Evolutionary conservation across 1,139 yeast species (phyloP), one percentile per base, ranked within the genome.

Genomic region (Yamadazyma kanchanaburiensis): DNA sequence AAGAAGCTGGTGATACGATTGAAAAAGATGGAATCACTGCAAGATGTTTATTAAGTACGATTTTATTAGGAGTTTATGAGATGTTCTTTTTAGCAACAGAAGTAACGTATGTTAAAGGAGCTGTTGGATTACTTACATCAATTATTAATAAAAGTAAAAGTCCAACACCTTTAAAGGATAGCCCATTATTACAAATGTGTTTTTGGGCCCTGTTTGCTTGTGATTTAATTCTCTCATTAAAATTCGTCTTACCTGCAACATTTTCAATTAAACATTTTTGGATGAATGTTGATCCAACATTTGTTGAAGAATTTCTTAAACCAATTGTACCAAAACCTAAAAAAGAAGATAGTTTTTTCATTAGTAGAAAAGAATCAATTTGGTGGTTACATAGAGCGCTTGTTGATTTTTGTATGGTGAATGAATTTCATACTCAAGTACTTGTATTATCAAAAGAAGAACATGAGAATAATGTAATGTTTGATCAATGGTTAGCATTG

Each of bases 361-460:
- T 49, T 8, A 40, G 41, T 23, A 42, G 40, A 32, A 40, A 45
- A 27, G 51, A 47, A 17, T 43, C 55, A 4, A 38, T 52, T 15
- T 65, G 69, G 70, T 66, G 70, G 70, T 42, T 59, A 22, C 60
- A 63, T 32, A 53, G 58, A 36, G 49, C 63, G 24, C 40, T 59
- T 22, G 33, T 59, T 11, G 51, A 53, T 28, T 55, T 51, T 33
- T 51, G 62, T 33, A 38, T 45, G 15, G 48, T 61, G 24, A 55
- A 53, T 36, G 67, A 63, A 22, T 59, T 60, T 36, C 44, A 48
- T 24, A 42, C 51, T 31, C 47, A 49, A 21, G 47, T 51, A 6
- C 47, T 43, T 8, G 69, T 60, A 9, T 41, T 52, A 17, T 48
- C 60, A 2, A 35, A 43, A 15, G 47, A 49, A 24, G 65, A 61